Base-by-base conservation (phyloP, 257 asterid genomes). In the Forsythia suspensa region DNA sequence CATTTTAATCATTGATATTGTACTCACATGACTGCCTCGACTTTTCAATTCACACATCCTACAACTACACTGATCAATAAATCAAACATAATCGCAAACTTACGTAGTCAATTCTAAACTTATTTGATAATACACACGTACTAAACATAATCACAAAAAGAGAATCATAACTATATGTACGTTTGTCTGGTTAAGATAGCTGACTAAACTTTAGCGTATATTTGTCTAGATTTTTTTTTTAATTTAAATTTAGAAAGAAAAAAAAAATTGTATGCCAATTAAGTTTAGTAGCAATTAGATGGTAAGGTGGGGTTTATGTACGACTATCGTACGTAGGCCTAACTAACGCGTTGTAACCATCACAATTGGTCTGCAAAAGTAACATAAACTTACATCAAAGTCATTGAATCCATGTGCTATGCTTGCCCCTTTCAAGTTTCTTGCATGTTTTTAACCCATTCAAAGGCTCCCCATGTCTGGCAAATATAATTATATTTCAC, bases 351-450 rank as follows among this genome's bases (percentile, higher is more conserved):
- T 34, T 48, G 80, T 38, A 74, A 38, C 80, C 72, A 76, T 71
- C 51, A 42, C 3, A 46, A 63, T 11, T 70, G 77, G 85, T 46
- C 85, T 79, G 38, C 77, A 70, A 74, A 70, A 44, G 29, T 10
- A 44, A 13, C 20, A 37, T 44, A 42, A 34, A 72, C 4, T 78
- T 40, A 9, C 67, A 72, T 71, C 39, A 41, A 5, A 40, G 63
- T 3, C 74, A 80, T 74, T 51, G 70, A 70, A 10, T 70, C 73
- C 86, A 82, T 79, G 83, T 82, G 86, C 69, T 70, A 21, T 68
- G 75, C 74, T 61, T 63, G 3, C 44, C 78, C n/a, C 39, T 70
- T 80, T 44, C 41, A 20, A 59, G 6, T 40, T 57, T n/a, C 73
- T 38, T 55, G 13, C 42, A 40, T 78, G 12, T n/a, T 48, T 24